phyloP scores from a whole-genome alignment of 2,329 filamentous ascomycete species.

The Amauroascus verrucosus region DNA sequence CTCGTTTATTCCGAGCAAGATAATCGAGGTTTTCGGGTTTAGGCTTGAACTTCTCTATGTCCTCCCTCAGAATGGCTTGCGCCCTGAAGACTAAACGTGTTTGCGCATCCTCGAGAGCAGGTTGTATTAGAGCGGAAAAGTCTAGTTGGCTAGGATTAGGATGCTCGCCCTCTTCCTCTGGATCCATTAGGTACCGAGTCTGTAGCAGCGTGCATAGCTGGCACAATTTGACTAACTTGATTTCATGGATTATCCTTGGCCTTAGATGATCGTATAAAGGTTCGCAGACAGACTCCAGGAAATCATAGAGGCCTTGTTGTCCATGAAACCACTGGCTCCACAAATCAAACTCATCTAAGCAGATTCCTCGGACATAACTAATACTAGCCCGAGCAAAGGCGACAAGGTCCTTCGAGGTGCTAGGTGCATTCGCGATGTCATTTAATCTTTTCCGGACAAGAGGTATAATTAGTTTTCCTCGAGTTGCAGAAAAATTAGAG shows the following conservation, averaged over 20 bases:
- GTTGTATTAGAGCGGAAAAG: slow-evolving; percentile 52
- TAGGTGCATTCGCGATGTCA: slow-evolving; percentile 48
- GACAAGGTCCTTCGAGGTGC: slow-evolving; percentile 53
- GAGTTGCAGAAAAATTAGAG: slow-evolving; percentile 51
- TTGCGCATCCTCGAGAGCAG: slow-evolving; percentile 57
- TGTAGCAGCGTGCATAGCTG: slow-evolving; percentile 57
- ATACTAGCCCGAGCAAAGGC: slow-evolving; percentile 55
- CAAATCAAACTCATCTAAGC: slow-evolving; percentile 56
- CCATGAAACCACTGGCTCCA: slow-evolving; percentile 59
- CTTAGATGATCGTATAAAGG: slow-evolving; percentile 57
- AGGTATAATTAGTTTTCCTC: slow-evolving; percentile 50
- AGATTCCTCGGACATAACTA: slow-evolving; percentile 55
- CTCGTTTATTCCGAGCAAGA: slow-evolving; percentile 43
- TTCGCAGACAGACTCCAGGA: slow-evolving; percentile 56
- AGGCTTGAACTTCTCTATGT: slow-evolving; percentile 57
- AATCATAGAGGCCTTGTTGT: slow-evolving; percentile 53
- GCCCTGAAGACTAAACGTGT: slow-evolving; percentile 57
- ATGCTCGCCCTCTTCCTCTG: slow-evolving; percentile 44
- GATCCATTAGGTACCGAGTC: slow-evolving; percentile 53
- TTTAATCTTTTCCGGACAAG: slow-evolving; percentile 51
- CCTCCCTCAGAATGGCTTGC: slow-evolving; percentile 52
- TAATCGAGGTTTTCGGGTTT: slow-evolving; percentile 57
- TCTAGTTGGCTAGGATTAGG: slow-evolving; percentile 47
- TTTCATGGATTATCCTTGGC: slow-evolving; percentile 57
- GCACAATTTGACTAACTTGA: slow-evolving; percentile 55